Evolutionary conservation across 371 early-diverging fungal species (phyloP).

Genomic region (Dinochytrium kinnereticum): DNA sequence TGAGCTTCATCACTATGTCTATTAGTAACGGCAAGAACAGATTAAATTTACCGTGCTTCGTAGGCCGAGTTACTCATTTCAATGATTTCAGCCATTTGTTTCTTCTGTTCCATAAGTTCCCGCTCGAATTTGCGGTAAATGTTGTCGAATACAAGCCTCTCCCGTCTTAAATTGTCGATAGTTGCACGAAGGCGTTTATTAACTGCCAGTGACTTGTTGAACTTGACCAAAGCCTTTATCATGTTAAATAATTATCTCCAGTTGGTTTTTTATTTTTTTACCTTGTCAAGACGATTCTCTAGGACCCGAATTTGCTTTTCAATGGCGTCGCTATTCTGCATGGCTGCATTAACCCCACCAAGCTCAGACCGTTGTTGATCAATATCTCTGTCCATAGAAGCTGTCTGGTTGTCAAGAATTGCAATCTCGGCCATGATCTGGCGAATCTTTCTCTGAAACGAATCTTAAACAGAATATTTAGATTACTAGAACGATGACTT

Average conservation of each 20-base stretch:
- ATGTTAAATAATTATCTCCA: neutral
- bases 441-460: conserved; percentile 47
- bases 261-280: neutral
- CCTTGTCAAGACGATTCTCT: conserved; percentile 64
- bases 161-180: conserved; percentile 60
- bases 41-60: conserved; percentile 62
- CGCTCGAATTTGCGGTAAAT: conserved; percentile 60
- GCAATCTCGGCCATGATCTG: conserved; percentile 44
- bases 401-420: conserved; percentile 46
- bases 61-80: conserved; percentile 63
- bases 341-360: conserved; percentile 57
- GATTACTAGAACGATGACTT: neutral
- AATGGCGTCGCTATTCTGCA: conserved; percentile 52
- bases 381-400: conserved; percentile 46
- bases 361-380: conserved; percentile 51
- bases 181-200: conserved; percentile 55
- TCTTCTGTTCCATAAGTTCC: conserved; percentile 61
- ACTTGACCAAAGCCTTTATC: conserved; percentile 57
- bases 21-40: neutral
- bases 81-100: conserved; percentile 62
- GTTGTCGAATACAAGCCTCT: conserved; percentile 62
- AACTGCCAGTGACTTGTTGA: conserved; percentile 59
- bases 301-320: conserved; percentile 59
- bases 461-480: conserved; percentile 32
- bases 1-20: conserved; percentile 61